Evolutionary conservation across 257 asterid genomes (phyloP).

Genomic region (Solanum gracilifrons): DNA sequence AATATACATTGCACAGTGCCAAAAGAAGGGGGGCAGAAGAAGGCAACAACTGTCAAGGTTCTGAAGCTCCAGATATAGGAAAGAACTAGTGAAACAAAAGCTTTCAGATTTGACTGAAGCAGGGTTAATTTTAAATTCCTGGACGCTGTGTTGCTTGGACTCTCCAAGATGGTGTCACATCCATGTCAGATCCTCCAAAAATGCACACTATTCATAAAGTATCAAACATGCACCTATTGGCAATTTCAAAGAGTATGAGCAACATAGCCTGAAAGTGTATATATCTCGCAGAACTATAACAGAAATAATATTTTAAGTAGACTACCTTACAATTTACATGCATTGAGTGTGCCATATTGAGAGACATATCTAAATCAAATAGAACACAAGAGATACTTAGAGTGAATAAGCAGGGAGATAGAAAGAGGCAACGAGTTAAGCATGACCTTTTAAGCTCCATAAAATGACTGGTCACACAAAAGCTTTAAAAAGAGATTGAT

Average conservation of each 20-base stretch:
- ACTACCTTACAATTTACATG: background rate
- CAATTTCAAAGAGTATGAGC: background rate
- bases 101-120: background rate
- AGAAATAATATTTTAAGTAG: background rate
- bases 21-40: background rate
- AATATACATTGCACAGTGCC: background rate
- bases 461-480: background rate
- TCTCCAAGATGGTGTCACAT: background rate
- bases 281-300: background rate
- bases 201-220: background rate
- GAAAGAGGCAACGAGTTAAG: background rate
- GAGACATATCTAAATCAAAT: background rate
- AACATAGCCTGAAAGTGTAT: background rate
- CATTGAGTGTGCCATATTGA: background rate
- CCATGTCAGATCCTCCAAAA: background rate
- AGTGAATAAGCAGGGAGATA: background rate
- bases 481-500: background rate
- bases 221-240: background rate
- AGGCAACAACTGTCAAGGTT: background rate
- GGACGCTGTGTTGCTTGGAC: background rate
- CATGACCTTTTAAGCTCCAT: background rate
- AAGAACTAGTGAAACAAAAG: background rate
- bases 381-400: background rate
- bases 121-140: background rate
- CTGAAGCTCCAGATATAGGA: background rate